Evolutionary conservation across 768 basidiomycete genomes (phyloP), one percentile per base, ranked within the genome.

Genomic region (Gyrodon lividus): DNA sequence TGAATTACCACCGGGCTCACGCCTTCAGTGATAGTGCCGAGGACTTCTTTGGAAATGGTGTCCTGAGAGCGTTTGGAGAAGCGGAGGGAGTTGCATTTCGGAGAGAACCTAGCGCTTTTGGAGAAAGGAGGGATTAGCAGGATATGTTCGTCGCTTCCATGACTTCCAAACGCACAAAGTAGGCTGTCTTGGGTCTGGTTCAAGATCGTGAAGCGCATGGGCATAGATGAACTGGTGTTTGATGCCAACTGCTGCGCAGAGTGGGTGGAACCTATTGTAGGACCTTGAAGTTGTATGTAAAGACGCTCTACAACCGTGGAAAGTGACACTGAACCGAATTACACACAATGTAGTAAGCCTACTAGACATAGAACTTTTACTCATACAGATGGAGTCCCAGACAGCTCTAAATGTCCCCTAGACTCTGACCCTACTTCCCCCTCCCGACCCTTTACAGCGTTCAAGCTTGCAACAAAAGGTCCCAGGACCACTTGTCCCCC

Each of bases 131-230:
- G 60, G 0, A 68, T 49, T 13, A 63, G 45, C 12, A 69, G 39
- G 33, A 59, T 26, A 17, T 45, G 23, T 13, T 45, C 31, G 23
- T 58, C 9, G 8, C 33, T 22, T 4, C 20, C 24, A 6, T 20
- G 40, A 13, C 44, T 12, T 17, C 51, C 55, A 40, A 59, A 57
- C 26, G 33, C 52, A 48, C 59, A 69, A 3, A 59, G 28, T 24
- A 76, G 23, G 28, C 19, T 41, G 14, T 68, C 67, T 2, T 45
- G 50, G 6, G 75, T 76, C 34, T 71, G 70, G 50, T 76, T 76
- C 33, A 68, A 65, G 51, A 76, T 60, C 12, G 59, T 63, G 57
- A 73, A 48, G 33, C 57, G 63, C 68, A 65, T 66, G 38, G 24
- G n/a, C 19, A 28, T 26, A 35, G 44, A 46, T 13, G 16, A 30